These are phyloP conservation scores for Trichoderma sp. DNA, from an alignment of 2,329 filamentous ascomycete genomes.

Conservation along the genomic window DNA sequence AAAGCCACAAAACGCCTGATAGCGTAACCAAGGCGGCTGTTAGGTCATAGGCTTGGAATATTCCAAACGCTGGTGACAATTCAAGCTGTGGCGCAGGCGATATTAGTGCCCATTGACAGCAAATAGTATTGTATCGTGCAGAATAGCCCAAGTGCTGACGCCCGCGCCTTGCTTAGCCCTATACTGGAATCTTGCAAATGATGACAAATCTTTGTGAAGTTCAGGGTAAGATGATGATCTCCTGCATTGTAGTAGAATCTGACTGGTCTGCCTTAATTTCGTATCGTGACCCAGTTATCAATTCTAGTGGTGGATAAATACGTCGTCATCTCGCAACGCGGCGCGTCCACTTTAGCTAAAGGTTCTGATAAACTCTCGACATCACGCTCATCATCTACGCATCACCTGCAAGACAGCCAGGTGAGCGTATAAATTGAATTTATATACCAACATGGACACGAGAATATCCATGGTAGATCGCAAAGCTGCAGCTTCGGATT, in stretches of 20 bases:
- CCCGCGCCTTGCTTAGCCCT: neutral
- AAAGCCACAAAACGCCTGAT: neutral
- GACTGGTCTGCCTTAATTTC: neutral
- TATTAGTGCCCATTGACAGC: neutral
- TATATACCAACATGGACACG: neutral
- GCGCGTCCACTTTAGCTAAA: neutral
- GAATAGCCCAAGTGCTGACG: conserved; percentile 15
- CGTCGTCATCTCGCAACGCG: neutral
- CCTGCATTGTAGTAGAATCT: neutral
- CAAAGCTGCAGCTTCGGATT: conserved; percentile 3
- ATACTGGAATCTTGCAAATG: conserved; percentile 5
- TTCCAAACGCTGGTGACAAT: neutral
- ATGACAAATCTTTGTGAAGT: conserved; percentile 24
- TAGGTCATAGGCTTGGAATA: neutral
- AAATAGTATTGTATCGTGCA: neutral
- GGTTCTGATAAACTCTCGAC: neutral
- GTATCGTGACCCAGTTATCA: neutral
- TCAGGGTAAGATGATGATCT: conserved; percentile 12
- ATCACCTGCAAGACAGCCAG: neutral
- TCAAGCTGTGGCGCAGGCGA: conserved; percentile 8
- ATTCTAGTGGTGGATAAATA: conserved; percentile 10
- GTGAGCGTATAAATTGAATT: neutral
- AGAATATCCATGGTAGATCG: conserved; percentile 6
- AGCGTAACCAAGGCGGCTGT: neutral
- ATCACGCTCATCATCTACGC: neutral